Percentiles rank a stretch among this genome's conserved stretches.
phyloP scores from a whole-genome alignment of 169 alveolate species.

The Besnoitia besnoiti region DNA sequence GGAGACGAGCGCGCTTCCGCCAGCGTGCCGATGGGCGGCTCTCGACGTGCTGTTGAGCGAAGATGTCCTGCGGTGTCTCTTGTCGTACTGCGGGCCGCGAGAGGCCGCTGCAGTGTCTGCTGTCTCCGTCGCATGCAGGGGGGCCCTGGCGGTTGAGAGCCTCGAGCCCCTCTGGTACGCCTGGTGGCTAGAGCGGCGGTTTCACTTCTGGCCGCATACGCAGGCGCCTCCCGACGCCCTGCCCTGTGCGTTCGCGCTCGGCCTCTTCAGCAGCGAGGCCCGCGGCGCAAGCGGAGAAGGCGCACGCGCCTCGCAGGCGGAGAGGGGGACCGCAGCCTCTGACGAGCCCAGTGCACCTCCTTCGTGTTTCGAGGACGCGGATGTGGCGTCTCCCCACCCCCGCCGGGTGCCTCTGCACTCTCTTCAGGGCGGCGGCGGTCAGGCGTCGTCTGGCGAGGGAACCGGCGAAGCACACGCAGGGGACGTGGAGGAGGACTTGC shows the following conservation, averaged over 20 bases:
- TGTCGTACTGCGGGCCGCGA: neutral
- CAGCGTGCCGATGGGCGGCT: neutral
- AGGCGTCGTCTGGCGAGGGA: too few species aligned
- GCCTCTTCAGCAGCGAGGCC: neutral
- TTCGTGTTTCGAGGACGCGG: neutral
- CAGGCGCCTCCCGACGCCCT: slow-evolving; percentile 6
- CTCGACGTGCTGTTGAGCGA: slow-evolving; percentile 17
- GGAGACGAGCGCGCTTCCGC: too few species aligned
- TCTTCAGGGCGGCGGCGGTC: too few species aligned
- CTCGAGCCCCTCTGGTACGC: slow-evolving; percentile 21
- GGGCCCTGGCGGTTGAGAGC: neutral
- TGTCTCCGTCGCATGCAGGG: neutral
- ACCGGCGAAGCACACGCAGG: neutral
- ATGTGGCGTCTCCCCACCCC: neutral
- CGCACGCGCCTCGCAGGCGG: too few species aligned
- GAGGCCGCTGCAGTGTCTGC: slow-evolving; percentile 6
- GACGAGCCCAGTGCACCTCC: too few species aligned
- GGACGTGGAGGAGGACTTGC: neutral
- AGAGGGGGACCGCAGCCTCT: too few species aligned
- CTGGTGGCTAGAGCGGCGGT: slow-evolving; percentile 37
- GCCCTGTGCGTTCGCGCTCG: neutral
- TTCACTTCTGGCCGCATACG: slow-evolving; percentile 14
- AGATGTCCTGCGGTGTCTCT: neutral
- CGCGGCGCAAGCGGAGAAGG: too few species aligned
- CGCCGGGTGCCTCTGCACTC: too few species aligned